Percentiles rank a stretch among this genome's conserved stretches.
phyloP scores from a whole-genome alignment of 441 rosid species.

The Daphne laureola region DNA sequence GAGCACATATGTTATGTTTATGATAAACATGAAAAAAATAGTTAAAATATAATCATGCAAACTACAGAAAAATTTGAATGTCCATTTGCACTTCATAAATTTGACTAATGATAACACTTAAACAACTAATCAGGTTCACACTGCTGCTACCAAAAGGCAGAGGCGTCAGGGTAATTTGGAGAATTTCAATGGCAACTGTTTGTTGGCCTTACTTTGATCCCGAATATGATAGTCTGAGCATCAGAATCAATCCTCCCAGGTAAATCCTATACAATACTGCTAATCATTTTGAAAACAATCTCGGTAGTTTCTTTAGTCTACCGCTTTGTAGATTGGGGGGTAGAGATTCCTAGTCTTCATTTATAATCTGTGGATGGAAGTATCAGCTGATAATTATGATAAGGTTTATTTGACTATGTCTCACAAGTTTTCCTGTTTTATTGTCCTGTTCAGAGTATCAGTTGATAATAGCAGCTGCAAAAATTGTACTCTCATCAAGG shows the following conservation, averaged over 20 bases:
- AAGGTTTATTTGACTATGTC: background rate
- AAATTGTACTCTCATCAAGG: conserved; percentile 72
- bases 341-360: too few species aligned
- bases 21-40: too few species aligned
- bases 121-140: background rate
- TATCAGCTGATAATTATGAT: background rate
- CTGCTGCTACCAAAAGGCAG: conserved; percentile 7
- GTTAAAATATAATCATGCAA: too few species aligned
- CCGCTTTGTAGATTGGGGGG: background rate
- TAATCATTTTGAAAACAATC: background rate
- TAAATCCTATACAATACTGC: background rate
- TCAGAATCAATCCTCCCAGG: conserved; percentile 81
- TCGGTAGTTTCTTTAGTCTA: conserved; percentile 3
- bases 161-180: conserved; percentile 3
- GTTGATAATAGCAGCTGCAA: conserved; percentile 65
- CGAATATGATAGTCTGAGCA: conserved; percentile 80
- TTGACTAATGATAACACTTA: background rate
- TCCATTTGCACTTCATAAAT: too few species aligned
- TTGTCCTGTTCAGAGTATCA: conserved; percentile 50
- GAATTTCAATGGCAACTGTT: conserved; percentile 47
- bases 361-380: too few species aligned
- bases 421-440: conserved; percentile 3
- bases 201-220: conserved; percentile 97
- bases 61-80: too few species aligned
- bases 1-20: too few species aligned